Evolutionary conservation across 1,139 yeast species (phyloP), one percentile per base, ranked within the genome.

Genomic region (Candida mesenterica): DNA sequence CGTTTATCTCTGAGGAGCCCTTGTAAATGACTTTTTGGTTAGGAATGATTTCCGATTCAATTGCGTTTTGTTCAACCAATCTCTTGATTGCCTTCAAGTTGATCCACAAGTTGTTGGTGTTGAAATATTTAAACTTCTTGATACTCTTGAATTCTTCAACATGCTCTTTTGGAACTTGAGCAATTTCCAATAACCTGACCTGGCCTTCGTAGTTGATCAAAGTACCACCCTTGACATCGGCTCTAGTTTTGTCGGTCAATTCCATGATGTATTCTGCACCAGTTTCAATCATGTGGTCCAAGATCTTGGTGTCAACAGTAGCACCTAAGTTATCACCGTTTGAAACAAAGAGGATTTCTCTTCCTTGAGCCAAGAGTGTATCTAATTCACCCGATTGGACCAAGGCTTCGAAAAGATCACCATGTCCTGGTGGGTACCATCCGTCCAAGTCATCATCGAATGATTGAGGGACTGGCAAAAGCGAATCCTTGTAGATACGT

Each of bases 341-440:
- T 43, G 98, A 92, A 32, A 92, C 97, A 57, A 92, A 92, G 56
- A 92, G 72, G 46, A 88, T 74, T 69, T 92, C 98, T 71, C 95
- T 88, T 50, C 98, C 98, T 60, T 88, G 94, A 36, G 83, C 89
- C 52, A 92, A 75, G 50, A 92, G 76, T 44, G 87, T 81, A 59
- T 92, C 98, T 52, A 92, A 76, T 59, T 92, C 92, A 42, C 98
- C 98, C 14, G 95, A 82, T 44, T 87, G 81, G 43, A 86, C 82
- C 59, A 92, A 73, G 19, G 95, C 72, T 69, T 92, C 98, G 54
- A 90, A 92, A 65, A 92, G 73, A 65, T 92, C 98, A 66, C 98
- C 98, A 64, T 92, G 98, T 36, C 98, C 98, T 17, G 98, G 98
- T 36, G 98, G 98, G 63, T 92, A 94, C 98, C 98, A 92, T 34